Percentiles rank a stretch among this genome's conserved stretches.
Evolutionary conservation across 345 rosid genomes (phyloP).

Genomic region (thale cress (Arabidopsis thaliana)): DNA sequence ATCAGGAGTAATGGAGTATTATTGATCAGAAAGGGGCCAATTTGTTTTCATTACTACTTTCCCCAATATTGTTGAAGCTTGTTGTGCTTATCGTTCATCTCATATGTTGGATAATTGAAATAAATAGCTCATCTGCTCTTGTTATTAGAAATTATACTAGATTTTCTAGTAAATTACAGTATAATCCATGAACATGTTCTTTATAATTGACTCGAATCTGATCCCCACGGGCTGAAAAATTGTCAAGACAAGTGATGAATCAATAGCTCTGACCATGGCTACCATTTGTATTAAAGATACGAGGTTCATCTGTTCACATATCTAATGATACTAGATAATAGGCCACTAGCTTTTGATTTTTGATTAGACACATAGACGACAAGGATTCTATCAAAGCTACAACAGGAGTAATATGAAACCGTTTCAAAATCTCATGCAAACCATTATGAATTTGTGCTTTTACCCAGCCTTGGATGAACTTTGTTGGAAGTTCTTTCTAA

Average conservation of each 20-base stretch:
- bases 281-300: slow-evolving; percentile 34
- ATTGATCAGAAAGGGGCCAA: no score
- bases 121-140: no score
- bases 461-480: slow-evolving; percentile 48
- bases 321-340: neutral
- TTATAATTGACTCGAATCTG: neutral
- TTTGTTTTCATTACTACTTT: no score
- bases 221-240: neutral
- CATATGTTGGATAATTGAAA: no score
- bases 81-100: no score
- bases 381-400: neutral
- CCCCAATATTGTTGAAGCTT: no score
- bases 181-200: no score
- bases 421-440: neutral
- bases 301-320: slow-evolving; percentile 18
- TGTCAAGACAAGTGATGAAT: neutral
- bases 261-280: slow-evolving; percentile 54
- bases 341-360: neutral
- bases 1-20: no score
- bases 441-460: neutral
- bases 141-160: no score
- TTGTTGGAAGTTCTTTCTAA: slow-evolving; percentile 75
- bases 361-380: neutral
- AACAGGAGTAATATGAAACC: slow-evolving; percentile 5
- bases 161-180: no score